Evolutionary conservation across 768 basidiomycete genomes (phyloP), one percentile per base, ranked within the genome.

Genomic region (Aureoboletus auriporus): DNA sequence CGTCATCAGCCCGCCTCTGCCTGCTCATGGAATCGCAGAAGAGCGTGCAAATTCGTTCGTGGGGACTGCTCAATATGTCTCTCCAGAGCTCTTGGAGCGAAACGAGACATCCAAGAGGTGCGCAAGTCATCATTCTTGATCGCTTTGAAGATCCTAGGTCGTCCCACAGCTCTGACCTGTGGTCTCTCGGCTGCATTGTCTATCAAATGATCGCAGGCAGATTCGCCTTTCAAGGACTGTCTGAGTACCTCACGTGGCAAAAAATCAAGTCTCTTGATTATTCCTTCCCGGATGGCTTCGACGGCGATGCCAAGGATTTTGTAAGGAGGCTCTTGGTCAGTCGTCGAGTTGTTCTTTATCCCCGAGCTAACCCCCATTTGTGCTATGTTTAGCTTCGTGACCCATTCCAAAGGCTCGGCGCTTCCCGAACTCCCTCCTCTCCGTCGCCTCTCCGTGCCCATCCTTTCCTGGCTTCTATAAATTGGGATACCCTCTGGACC

Each of bases 231-330:
- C 81, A 89, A 53, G 93, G 87, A 5, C 74, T 84, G 6, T 93
- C 93, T 0, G 92, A 97, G 51, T 97, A 94, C 62, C 80, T 96
- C 50, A 96, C 89, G 29, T 94, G 93, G 80, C 86, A 96, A 62
- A 93, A 92, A 71, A 90, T 98, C 69, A 88, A 93, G 68, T 77
- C 82, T 39, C 73, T 89, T 40, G 87, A 95, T 39, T 97, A 93
- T 69, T 74, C 79, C 17, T 90, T 93, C 62, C 93, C 95, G 0
- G 83, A 86, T 8, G 86, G 81, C 1, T 94, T 96, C 59, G 90
- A 95, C 59, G 71, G 76, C 39, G 76, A 84, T 35, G 93, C 92
- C 5, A 79, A 81, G 56, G 89, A 92, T 66, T 74, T 99, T 40
- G 77, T 98, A 16, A 74, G 80, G 57, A 75, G 74, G 47, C 76